Conservation (phyloP, 148 eudicot species). For the Rheum nobile region DNA sequence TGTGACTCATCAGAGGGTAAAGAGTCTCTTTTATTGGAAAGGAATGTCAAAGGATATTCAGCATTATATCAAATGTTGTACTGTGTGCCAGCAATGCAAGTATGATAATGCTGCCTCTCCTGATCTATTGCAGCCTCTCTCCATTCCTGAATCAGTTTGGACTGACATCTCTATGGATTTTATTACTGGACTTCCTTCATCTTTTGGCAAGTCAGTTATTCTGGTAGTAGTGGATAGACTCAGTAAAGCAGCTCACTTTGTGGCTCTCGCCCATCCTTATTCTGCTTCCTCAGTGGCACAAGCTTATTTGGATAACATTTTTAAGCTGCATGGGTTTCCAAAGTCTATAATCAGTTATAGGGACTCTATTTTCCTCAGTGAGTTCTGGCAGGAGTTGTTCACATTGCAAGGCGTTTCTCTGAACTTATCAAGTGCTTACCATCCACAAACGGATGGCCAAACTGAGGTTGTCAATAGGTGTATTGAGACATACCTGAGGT, state of each 20-base stretch:
- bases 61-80: neutral
- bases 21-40: neutral
- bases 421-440: neutral
- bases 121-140: neutral
- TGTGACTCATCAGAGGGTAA: neutral
- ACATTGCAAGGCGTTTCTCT: neutral
- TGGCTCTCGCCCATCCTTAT: too few relatives aligned
- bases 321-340: neutral
- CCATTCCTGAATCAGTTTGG: neutral
- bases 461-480: neutral
- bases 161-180: neutral
- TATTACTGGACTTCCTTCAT: neutral
- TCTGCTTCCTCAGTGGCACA: too few relatives aligned
- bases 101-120: neutral
- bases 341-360: neutral
- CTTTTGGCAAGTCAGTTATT: neutral
- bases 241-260: conserved; percentile 2
- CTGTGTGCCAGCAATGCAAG: neutral
- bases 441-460: conserved; percentile 3
- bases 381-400: neutral
- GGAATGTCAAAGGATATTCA: neutral
- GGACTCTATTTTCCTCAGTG: neutral
- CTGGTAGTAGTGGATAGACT: neutral
- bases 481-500: neutral
- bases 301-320: too few relatives aligned